Evolutionary conservation across 2,329 filamentous ascomycete genomes (phyloP).

Genomic region (Penicillium aurantiogriseum): DNA sequence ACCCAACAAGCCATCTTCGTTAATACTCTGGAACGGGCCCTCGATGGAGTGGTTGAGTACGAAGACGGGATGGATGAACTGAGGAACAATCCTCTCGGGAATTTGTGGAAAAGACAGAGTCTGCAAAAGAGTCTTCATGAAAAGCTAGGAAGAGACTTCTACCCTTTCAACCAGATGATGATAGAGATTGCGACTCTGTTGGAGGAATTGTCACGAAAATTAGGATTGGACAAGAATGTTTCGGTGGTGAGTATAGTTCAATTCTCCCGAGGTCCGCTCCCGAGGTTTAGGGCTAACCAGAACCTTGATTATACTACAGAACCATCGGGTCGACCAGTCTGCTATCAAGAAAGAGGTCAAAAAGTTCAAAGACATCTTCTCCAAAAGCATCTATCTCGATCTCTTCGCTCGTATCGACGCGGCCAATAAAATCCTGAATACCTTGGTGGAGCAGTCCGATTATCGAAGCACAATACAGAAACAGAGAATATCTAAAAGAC

Average conservation of each 20-base stretch:
- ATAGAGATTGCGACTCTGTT: neutral
- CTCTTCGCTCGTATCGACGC: neutral
- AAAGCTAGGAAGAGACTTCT: neutral
- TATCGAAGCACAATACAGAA: neutral
- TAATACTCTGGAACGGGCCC: slow-evolving; percentile 7
- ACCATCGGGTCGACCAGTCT: neutral
- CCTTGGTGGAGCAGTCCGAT: neutral
- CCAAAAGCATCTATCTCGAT: neutral
- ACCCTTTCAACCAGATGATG: neutral
- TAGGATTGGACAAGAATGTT: neutral
- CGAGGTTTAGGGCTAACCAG: neutral
- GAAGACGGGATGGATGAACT: slow-evolving; percentile 9
- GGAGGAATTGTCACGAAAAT: neutral
- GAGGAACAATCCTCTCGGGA: neutral
- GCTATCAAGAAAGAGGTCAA: neutral
- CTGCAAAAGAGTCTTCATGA: neutral
- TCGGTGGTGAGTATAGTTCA: neutral
- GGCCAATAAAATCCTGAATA: neutral
- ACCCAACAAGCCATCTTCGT: slow-evolving; percentile 16
- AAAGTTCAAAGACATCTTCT: neutral
- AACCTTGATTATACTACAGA: neutral
- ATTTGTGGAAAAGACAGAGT: neutral
- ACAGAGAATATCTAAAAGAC: neutral
- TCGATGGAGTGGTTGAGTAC: slow-evolving; percentile 10
- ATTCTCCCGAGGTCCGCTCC: neutral